These are phyloP conservation scores for Cladosporium sp. DNA, from an alignment of 2,329 filamentous ascomycete species.

Conservation along the genomic window DNA sequence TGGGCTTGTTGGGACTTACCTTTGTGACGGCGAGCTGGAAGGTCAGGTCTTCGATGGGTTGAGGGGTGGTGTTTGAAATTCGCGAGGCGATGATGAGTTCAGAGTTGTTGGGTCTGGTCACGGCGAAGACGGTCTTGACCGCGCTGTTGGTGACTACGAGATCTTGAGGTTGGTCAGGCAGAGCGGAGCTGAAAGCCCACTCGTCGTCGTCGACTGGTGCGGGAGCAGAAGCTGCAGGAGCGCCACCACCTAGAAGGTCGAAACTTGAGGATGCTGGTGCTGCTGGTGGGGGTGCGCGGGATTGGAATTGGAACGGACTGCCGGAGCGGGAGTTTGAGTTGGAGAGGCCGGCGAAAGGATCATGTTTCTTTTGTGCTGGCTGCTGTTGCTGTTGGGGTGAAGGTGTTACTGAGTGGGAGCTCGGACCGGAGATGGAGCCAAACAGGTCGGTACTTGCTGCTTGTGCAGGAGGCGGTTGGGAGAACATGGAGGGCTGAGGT, in stretches of 20 bases:
- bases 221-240: conserved; percentile 31
- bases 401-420: conserved; percentile 48
- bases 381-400: conserved; percentile 31
- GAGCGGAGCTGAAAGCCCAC: conserved; percentile 86
- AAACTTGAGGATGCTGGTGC: conserved; percentile 21
- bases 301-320: conserved; percentile 47
- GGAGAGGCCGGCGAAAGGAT: conserved; percentile 57
- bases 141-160: conserved; percentile 61
- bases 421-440: conserved; percentile 46
- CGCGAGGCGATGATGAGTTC: conserved; percentile 67
- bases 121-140: conserved; percentile 69
- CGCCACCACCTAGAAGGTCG: conserved; percentile 27
- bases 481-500: conserved; percentile 21
- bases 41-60: conserved; percentile 72
- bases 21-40: conserved; percentile 93
- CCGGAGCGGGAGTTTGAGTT: conserved; percentile 49
- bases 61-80: conserved; percentile 77
- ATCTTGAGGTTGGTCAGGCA: conserved; percentile 64
- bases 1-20: too few species aligned
- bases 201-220: conserved; percentile 64
- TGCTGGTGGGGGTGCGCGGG: conserved; percentile 32
- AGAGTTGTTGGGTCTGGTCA: conserved; percentile 54
- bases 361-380: conserved; percentile 36
- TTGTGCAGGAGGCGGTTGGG: conserved; percentile 24
- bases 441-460: conserved; percentile 56